These are phyloP conservation scores for Conticribra weissflogii DNA, from an alignment of 108 stramenopile genomes.

Conservation along the genomic window DNA sequence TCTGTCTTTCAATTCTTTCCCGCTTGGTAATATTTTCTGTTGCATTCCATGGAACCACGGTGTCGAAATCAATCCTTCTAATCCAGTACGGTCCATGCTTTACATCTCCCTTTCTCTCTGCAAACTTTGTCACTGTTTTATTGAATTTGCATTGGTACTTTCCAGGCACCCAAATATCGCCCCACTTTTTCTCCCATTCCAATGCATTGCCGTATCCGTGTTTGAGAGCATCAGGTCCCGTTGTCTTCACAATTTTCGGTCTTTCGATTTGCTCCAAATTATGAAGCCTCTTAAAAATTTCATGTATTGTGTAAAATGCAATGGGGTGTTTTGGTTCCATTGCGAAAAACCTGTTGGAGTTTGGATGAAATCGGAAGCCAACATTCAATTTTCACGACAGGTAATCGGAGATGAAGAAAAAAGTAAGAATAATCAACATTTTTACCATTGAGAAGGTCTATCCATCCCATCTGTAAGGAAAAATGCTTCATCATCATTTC, in stretches of 20 bases:
- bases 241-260: slow-evolving; percentile 41
- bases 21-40: slow-evolving; percentile 24
- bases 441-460: slow-evolving; percentile 54
- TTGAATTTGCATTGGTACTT: slow-evolving; percentile 10
- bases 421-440: too few species aligned
- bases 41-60: slow-evolving; percentile 15
- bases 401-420: too few species aligned
- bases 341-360: too few species aligned
- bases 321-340: slow-evolving; percentile 41
- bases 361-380: too few species aligned
- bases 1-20: slow-evolving; percentile 22
- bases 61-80: not conserved
- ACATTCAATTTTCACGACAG: too few species aligned
- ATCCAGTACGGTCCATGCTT: too few species aligned
- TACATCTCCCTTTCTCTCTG: not conserved
- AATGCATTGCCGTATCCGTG: slow-evolving; percentile 18
- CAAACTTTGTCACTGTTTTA: slow-evolving; percentile 12
- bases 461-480: slow-evolving; percentile 34
- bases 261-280: slow-evolving; percentile 24
- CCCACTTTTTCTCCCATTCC: slow-evolving; percentile 1
- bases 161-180: slow-evolving; percentile 12
- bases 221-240: slow-evolving; percentile 52
- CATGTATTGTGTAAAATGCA: slow-evolving; percentile 35
- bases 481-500: slow-evolving; percentile 22
- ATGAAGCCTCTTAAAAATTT: slow-evolving; percentile 39